Base-by-base conservation (phyloP, 495 filamentous ascomycete species). In the Hypoxylon subgilvum region DNA sequence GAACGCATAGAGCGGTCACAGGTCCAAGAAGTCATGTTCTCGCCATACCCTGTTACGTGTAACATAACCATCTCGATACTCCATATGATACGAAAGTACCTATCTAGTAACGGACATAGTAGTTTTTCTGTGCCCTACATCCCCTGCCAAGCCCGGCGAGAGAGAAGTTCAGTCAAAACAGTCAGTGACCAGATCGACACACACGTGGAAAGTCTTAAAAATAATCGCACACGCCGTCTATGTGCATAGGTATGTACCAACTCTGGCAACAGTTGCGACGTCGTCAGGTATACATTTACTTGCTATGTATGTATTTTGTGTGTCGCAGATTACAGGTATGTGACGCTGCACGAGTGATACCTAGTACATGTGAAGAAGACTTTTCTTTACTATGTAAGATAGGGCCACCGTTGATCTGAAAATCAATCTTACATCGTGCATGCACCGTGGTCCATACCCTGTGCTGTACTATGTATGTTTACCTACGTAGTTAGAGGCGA, bases 361-460 rank as follows among this genome's bases (percentile, higher is more conserved):
- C 59, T 22, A 56, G 46, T 57, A 57, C 47, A 48, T 52, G 18
- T 40, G 21, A 57, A 46, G 28, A 43, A 18, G n/a, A n/a, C n/a
- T n/a, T n/a, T n/a, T n/a, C n/a, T n/a, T n/a, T n/a, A 21, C 31
- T 49, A 50, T 59, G 34, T 45, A 54, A 61, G 61, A 65, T 65
- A 52, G 48, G 64, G 59, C 65, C 67, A 55, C 55, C 57, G 57
- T 59, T 65, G 34, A 57, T 69, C 64, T 60, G 55, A 52, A 67
- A 62, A 55, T 68, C 65, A 66, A 70, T 70, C 67, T 70, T 55
- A 70, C 67, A 70, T 70, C 65, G 67, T 68, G 67, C 67, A 70
- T 70, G 61, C 63, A 64, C 65, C 61, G 61, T 65, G 60, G 63
- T 31, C 55, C 54, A 63, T 47, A 54, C 50, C 61, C 59, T 57